A percentile compares a stretch with the other conserved stretches of the same genome.
These are phyloP conservation scores for Pelargonium fulgidum DNA, from an alignment of 441 rosid species.

Conservation along the genomic window DNA sequence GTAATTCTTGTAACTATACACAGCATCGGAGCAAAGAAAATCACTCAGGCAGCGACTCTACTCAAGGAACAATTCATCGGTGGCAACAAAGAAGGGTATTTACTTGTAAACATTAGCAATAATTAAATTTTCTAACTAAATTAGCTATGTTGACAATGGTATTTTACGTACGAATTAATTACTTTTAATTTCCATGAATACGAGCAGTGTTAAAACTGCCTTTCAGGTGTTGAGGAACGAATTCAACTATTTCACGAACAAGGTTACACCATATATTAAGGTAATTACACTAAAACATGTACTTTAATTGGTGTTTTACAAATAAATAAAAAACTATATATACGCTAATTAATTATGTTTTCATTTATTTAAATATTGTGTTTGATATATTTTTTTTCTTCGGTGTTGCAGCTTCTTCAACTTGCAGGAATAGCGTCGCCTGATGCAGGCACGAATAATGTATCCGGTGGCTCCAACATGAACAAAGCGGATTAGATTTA, in stretches of 20 bases:
- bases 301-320: background rate
- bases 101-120: no score
- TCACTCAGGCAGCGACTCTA: slow-evolving; percentile 2
- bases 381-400: background rate
- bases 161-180: no score
- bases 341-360: background rate
- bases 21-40: background rate
- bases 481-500: no score
- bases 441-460: background rate
- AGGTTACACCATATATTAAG: slow-evolving; percentile 2
- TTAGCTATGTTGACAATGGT: no score
- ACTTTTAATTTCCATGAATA: background rate
- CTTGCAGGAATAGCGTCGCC: background rate
- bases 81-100: background rate
- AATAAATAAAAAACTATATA: no score
- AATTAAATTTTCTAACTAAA: no score
- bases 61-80: background rate
- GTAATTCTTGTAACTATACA: no score
- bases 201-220: background rate
- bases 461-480: no score
- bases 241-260: slow-evolving; percentile 3
- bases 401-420: background rate
- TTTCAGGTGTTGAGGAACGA: background rate
- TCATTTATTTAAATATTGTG: background rate
- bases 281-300: background rate